A percentile compares a stretch with the other conserved stretches of the same genome.
Evolutionary conservation across 352 stramenopile genomes (phyloP).

Genomic region (Phytophthora foliorum): DNA sequence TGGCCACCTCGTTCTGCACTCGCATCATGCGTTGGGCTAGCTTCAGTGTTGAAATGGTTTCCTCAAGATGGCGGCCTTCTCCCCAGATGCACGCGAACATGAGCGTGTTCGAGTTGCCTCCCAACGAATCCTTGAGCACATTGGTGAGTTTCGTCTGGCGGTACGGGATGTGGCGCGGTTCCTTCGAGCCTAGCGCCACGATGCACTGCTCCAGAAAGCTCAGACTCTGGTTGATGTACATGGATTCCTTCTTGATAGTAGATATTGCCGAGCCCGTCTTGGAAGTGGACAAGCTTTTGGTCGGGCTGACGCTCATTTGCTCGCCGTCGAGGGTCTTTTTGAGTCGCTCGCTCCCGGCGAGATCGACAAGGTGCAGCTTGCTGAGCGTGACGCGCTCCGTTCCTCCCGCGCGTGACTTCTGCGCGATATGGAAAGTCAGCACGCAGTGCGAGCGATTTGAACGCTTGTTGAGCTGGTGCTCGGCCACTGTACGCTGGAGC

Average conservation of each 20-base stretch:
- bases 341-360: conserved; percentile 95
- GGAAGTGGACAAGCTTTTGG: conserved; percentile 15
- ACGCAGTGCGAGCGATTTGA: conserved; percentile 96
- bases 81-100: conserved; percentile 96
- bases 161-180: conserved; percentile 92
- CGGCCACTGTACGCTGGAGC: conserved; percentile 93
- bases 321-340: conserved; percentile 93
- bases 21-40: conserved; percentile 95
- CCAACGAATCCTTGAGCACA: conserved; percentile 94
- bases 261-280: conserved; percentile 40
- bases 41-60: conserved; percentile 95
- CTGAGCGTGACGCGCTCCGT: conserved; percentile 86
- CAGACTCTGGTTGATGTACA: conserved; percentile 98
- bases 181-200: conserved; percentile 83
- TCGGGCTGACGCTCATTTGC: conserved; percentile 19
- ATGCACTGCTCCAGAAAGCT: conserved; percentile 97
- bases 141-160: conserved; percentile 96
- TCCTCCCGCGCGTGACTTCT: conserved; percentile 80
- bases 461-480: conserved; percentile 95
- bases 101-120: conserved; percentile 96
- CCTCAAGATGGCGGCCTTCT: conserved; percentile 92
- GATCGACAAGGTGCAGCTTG: conserved; percentile 95
- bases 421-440: conserved; percentile 93
- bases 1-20: conserved; percentile 91
- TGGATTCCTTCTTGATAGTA: conserved; percentile 96